Base-by-base conservation (phyloP, 176 grass and related monocot genomes). In the Avena eriantha region DNA sequence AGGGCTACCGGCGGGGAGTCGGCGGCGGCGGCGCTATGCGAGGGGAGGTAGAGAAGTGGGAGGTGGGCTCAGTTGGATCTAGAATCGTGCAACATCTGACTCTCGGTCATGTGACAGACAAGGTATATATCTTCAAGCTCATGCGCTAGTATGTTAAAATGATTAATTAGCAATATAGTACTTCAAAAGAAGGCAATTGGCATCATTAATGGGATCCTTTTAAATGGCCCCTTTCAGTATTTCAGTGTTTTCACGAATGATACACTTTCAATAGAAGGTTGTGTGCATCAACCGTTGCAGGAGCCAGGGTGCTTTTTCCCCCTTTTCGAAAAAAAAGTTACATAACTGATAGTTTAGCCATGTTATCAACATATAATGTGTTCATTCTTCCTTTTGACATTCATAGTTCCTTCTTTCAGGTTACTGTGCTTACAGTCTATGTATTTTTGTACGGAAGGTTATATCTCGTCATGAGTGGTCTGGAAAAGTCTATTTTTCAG, bases 401-500 rank as follows among this genome's bases (percentile, higher is more conserved):
- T 68, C 6, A 17, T 84, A 39, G 6, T 69, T 84, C 56, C 22
- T 76, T 33, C 81, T 71, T 88, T 72, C 93, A 98, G 96, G 56
- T 98, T 63, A 96, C 90, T 46, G 97, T 99, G 39, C 88, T 96
- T 87, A 96, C 92, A 31, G 97, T 99, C 26, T 99, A 99, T 76
- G 87, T 96, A 24, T 96, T 96, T 90, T 72, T 99, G 67, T 99
- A 99, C 83, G 97, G 97, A 69, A 94, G 97, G 58, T 39, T 94
- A 54, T 99, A 96, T 88, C 85, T 99, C 7, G 94, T 99, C 71
- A 84, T 99, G 94, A 99, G 94, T 80, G 97, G 94, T 46, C 73
- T 99, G 46, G 97, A 99, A 86, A 94, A 17, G 82, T 94, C 97
- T 50, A 93, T 99, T 77, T 81, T 99, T 56, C 60, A 91, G 45